These are phyloP conservation scores for Apiospora aurea DNA, from an alignment of 2,329 filamentous ascomycete genomes.

Conservation along the genomic window DNA sequence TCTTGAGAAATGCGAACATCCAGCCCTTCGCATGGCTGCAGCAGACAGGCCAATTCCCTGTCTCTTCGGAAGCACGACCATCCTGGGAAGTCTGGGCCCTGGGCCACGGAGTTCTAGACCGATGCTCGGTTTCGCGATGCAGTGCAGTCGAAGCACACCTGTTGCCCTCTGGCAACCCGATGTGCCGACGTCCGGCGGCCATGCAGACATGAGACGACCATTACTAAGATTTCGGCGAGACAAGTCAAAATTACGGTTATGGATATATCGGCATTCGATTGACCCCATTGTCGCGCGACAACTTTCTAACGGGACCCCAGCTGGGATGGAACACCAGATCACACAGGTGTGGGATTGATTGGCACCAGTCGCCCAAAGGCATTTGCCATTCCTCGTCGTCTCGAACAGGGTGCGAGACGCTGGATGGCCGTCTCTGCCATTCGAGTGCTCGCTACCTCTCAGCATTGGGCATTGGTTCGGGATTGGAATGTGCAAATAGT, in stretches of 20 bases:
- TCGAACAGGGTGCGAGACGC: conserved; percentile 15
- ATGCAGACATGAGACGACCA: conserved; percentile 7
- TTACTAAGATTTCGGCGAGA: conserved; percentile 16
- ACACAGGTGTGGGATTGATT: background rate
- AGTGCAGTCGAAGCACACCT: background rate
- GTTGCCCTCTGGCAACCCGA: background rate
- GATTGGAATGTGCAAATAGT: background rate
- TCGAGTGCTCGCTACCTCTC: background rate
- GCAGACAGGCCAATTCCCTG: background rate
- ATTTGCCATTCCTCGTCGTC: conserved; percentile 2
- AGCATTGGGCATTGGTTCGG: conserved; percentile 7
- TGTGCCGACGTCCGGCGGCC: background rate
- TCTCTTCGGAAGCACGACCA: background rate
- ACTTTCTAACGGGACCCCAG: conserved; percentile 12
- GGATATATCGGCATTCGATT: conserved; percentile 16
- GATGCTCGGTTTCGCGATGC: background rate
- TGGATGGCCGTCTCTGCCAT: background rate
- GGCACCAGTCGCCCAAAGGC: background rate
- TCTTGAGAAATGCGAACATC: background rate
- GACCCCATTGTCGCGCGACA: conserved; percentile 18
- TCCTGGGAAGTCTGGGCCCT: background rate
- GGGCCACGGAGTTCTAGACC: conserved; percentile 1
- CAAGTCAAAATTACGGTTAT: background rate
- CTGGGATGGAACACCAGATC: conserved; percentile 21
- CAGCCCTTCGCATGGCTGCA: background rate